A percentile compares a stretch with the other conserved stretches of the same genome.
Evolutionary conservation across 768 basidiomycete genomes (phyloP).

Genomic region (Tylopilus vinaceipallidus): DNA sequence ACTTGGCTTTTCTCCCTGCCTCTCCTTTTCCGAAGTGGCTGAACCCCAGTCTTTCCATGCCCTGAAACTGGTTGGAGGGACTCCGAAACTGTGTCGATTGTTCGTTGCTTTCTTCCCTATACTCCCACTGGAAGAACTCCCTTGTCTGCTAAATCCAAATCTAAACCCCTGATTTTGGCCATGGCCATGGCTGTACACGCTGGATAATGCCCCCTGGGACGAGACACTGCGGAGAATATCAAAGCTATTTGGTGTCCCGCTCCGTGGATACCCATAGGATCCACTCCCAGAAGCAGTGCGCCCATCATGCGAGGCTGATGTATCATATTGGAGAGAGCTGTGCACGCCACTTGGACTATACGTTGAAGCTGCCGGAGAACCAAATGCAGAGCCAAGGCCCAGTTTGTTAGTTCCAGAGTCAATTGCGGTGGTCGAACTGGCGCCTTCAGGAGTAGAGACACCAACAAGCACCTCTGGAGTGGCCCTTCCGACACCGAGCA

Average conservation of each 20-base stretch:
- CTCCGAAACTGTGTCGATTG: conserved; percentile 16
- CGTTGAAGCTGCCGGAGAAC: conserved; percentile 24
- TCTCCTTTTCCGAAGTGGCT: conserved; percentile 17
- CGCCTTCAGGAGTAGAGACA: conserved; percentile 6
- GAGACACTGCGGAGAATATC: conserved; percentile 30
- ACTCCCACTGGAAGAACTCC: conserved; percentile 22
- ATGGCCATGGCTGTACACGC: conserved; percentile 17
- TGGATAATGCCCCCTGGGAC: conserved; percentile 31
- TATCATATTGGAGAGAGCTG: conserved; percentile 10
- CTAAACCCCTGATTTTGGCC: conserved; percentile 14
- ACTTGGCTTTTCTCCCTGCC: conserved; percentile 11
- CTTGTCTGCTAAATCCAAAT: conserved; percentile 17
- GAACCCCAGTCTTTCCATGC: conserved; percentile 24
- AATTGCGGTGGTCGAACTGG: background rate
- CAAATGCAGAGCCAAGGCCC: conserved; percentile 31
- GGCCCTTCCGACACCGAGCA: conserved; percentile 19
- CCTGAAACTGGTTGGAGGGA: conserved; percentile 29
- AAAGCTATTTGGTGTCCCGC: conserved; percentile 26
- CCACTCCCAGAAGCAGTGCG: conserved; percentile 23
- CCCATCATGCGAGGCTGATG: conserved; percentile 19
- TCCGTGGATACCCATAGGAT: conserved; percentile 24
- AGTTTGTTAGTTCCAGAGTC: conserved; percentile 11
- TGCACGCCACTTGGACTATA: conserved; percentile 16
- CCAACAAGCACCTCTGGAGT: conserved; percentile 6
- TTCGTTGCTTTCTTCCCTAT: conserved; percentile 12